Base-by-base conservation (phyloP, 2,329 filamentous ascomycete genomes). In the Sporothrix mexicana region DNA sequence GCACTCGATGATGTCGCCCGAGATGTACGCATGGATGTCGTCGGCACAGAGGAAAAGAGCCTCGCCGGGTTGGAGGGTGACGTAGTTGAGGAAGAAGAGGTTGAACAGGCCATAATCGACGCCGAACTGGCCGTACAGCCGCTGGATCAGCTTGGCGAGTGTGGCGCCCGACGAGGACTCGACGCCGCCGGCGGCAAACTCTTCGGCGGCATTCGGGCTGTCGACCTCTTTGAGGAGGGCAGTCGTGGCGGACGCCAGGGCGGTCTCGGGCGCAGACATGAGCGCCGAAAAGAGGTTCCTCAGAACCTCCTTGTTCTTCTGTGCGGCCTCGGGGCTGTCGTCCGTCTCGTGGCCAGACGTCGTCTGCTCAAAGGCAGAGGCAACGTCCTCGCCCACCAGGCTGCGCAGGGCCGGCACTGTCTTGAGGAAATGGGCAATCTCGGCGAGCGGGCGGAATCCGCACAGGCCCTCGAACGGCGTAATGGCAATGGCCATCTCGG, bases 401-500 rank as follows among this genome's bases (percentile, higher is more conserved):
- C 85, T 83, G 67, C 88, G 88, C 70, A 96, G 82, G 0, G 92
- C 84, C 10, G 82, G 77, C 0, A 88, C 79, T 0, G 78, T 80
- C 67, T 89, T 84, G 45, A 97, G 85, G 81, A 98, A 98, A 80
- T 97, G 93, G 0, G 90, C 86, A 75, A 98, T 96, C 83, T 99
- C 95, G 5, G 84, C 85, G 25, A 98, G 85, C 0, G 96, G 96
- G 10, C 96, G 90, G 86, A 99, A 99, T 47, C 96, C 96, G 79
- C 96, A 99, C 47, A 99, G 88, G 0, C 96, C 96, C 80, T 98
- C 95, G 77, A 99, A 99, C 0, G 94, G 92, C 0, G 96, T 98
- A 78, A 99, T 92, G 75, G 96, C 96, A 81, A 99, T 97, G 75
- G 96, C 95, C 96, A 99, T 99, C 84, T 99, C 96, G 47, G 96